These are phyloP conservation scores for Linnemannia schmuckeri DNA, from an alignment of 192 early-diverging fungal species.

Conservation along the genomic window DNA sequence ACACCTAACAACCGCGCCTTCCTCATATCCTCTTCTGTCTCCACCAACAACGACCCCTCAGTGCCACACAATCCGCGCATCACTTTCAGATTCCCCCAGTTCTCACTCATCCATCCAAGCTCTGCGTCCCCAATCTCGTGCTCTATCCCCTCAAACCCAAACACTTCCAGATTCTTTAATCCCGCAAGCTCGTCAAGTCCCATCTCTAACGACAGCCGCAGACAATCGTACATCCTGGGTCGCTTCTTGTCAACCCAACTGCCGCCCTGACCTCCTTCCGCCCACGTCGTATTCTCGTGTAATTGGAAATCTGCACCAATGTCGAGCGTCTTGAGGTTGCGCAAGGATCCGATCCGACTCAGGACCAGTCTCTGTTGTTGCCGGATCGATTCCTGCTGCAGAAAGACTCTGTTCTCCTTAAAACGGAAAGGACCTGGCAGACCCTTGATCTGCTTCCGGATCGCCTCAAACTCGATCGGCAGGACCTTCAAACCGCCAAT, in stretches of 20 bases:
- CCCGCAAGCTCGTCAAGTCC: not conserved
- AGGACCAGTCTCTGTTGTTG: not conserved
- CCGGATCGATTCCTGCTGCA: not conserved
- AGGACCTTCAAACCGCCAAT: not conserved
- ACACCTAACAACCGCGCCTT: not conserved
- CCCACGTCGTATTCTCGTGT: not conserved
- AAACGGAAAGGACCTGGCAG: not conserved
- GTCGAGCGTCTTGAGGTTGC: not conserved
- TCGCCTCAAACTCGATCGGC: not conserved
- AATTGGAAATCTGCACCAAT: not conserved
- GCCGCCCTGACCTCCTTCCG: too few relatives aligned
- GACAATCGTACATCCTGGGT: not conserved
- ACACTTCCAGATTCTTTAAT: not conserved
- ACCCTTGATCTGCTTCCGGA: not conserved
- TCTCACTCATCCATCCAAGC: not conserved
- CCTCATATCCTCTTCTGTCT: not conserved
- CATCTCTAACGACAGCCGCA: conserved; percentile 1
- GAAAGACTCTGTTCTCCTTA: not conserved
- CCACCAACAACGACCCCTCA: not conserved
- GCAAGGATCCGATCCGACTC: not conserved
- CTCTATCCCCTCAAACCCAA: not conserved
- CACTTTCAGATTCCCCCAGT: not conserved
- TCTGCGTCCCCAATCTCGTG: not conserved
- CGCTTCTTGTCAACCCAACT: not conserved
- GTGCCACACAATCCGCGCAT: conserved; percentile 1